These are phyloP conservation scores for Solanum chaucha DNA, from an alignment of 257 asterid species.

Conservation along the genomic window DNA sequence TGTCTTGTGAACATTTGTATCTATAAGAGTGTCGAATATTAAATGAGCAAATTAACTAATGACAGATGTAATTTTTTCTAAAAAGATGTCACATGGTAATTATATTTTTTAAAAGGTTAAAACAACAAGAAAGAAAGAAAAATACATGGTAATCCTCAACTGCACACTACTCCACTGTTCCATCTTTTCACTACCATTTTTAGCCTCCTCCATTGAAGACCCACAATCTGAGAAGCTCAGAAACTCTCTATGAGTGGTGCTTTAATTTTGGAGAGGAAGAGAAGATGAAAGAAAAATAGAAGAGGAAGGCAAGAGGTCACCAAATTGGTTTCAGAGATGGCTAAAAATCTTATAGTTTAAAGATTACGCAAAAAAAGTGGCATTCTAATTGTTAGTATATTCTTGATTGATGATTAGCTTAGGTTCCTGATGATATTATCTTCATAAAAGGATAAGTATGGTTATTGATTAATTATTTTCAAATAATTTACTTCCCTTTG, in stretches of 20 bases:
- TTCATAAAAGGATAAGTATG: neutral
- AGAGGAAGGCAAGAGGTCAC: neutral
- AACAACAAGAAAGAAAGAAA: neutral
- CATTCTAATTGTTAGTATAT: neutral
- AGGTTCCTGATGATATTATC: neutral
- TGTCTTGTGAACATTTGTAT: neutral
- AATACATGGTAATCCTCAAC: neutral
- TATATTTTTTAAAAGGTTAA: neutral
- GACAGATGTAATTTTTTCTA: neutral
- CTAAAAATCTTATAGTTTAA: neutral
- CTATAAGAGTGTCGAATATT: neutral
- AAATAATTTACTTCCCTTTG: too few species aligned
- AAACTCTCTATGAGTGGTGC: neutral
- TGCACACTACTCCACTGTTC: neutral
- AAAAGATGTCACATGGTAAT: neutral
- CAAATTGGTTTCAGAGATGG: neutral
- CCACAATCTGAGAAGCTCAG: neutral
- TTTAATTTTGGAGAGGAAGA: neutral
- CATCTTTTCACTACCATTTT: neutral
- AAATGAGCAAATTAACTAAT: neutral
- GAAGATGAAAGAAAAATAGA: neutral
- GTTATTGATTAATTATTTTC: too few species aligned
- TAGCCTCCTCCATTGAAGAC: neutral
- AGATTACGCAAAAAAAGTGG: neutral
- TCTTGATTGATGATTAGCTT: neutral